Evolutionary conservation across 768 basidiomycete species (phyloP), one percentile per base, ranked within the genome.

Genomic region (Ephemerocybe angulata): DNA sequence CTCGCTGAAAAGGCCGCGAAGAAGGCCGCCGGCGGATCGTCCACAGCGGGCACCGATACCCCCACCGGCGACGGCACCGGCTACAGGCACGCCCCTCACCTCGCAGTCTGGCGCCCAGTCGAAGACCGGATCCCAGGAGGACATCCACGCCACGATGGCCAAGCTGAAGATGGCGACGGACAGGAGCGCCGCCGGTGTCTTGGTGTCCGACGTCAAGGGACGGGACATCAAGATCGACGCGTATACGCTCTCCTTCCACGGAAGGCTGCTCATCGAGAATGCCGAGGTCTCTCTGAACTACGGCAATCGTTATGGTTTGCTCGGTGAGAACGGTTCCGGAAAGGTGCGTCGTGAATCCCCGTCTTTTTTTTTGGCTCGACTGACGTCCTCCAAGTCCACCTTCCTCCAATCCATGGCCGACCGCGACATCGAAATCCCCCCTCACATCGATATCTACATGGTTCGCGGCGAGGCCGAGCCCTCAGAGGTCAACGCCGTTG

Each of bases 211-310:
- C 72, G 70, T 80, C 43, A 94, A 98, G 71, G 83, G 87, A 48
- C 87, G 97, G 53, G 97, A 99, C 76, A 88, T 99, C 81, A 98
- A 98, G 76, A 95, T 98, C 64, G 93, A 97, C 65, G 80, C 86
- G 22, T 99, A 85, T 70, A 97, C 95, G 0, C 83, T 99, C 33
- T 98, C 94, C 2, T 99, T 98, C 82, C 97, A 99, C 64, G 97
- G 97, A 22, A 83, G 96, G 46, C 76, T 96, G 27, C 80, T 90
- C 58, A 78, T 90, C 54, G 72, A 76, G 57, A 72, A 73, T 30
- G 87, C 86, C 3, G 84, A 87, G 69, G 80, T 93, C 48, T 72
- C 88, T 3, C 85, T 93, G 58, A 93, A 93, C 68, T 93, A 94
- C 62, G 93, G 93, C 0, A 90, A 95, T 66, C 76, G 92, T 60